phyloP scores from a whole-genome alignment of 2,329 filamentous ascomycete species.

The Colletotrichum tofieldiae region DNA sequence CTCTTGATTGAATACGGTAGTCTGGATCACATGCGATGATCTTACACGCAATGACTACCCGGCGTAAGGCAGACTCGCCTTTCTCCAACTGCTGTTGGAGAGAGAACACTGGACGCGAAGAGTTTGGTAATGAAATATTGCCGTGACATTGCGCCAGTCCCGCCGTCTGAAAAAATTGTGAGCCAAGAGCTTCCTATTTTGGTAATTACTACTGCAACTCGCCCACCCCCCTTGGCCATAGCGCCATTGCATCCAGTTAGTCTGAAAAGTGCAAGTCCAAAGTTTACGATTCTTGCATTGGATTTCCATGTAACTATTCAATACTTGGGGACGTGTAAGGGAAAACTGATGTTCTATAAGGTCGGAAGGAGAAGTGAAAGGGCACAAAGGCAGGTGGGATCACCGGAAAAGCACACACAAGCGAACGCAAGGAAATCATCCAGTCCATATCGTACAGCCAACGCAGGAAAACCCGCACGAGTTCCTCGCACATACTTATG shows the following conservation, averaged over 20 bases:
- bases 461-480: no score
- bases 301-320: background rate
- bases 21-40: background rate
- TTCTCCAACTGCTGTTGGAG: background rate
- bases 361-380: background rate
- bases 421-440: background rate
- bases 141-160: no score
- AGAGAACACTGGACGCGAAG: no score
- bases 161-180: background rate
- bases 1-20: background rate
- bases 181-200: background rate
- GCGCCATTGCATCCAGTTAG: background rate
- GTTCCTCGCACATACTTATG: no score
- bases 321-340: background rate
- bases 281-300: background rate
- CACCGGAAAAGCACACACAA: background rate
- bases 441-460: no score
- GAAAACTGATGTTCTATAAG: background rate
- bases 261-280: background rate
- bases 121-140: no score
- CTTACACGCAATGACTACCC: background rate
- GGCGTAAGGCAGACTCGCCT: background rate
- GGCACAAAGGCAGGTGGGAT: background rate
- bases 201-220: background rate
- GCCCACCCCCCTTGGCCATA: no score